Evolutionary conservation across 331 rosid genomes (phyloP).

Genomic region (Telfairia occidentalis): DNA sequence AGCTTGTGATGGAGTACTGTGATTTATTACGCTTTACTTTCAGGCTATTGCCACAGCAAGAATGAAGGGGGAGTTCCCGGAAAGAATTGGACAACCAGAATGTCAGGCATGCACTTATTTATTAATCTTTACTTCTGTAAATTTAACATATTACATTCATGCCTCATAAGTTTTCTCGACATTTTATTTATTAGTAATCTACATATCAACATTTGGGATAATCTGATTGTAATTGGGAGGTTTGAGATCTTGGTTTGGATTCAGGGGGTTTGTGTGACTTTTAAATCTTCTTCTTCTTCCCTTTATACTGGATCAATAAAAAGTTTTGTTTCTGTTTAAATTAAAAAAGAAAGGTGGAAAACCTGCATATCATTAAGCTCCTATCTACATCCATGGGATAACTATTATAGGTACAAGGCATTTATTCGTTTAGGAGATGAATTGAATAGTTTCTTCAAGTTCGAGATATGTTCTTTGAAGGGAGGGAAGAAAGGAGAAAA

Average conservation of each 20-base stretch:
- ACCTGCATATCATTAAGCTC: neutral
- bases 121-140: neutral
- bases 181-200: neutral
- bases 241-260: neutral
- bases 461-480: no score
- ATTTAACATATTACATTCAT: neutral
- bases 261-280: neutral
- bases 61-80: slow-evolving; percentile 96
- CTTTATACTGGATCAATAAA: neutral
- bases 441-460: no score
- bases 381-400: neutral
- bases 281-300: neutral
- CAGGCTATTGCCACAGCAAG: slow-evolving; percentile 96
- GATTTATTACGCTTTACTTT: slow-evolving; percentile 10
- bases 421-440: no score
- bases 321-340: neutral
- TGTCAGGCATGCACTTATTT: slow-evolving; percentile 70
- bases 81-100: slow-evolving; percentile 91
- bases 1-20: neutral
- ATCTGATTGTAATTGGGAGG: neutral
- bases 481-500: slow-evolving; percentile 1
- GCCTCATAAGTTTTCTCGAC: neutral
- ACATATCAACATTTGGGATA: neutral
- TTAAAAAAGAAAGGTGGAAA: neutral
- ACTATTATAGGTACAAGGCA: neutral